Percentiles rank a stretch among this genome's conserved stretches.
phyloP scores from a whole-genome alignment of 2,329 filamentous ascomycete species.

The Alternaria alternata region DNA sequence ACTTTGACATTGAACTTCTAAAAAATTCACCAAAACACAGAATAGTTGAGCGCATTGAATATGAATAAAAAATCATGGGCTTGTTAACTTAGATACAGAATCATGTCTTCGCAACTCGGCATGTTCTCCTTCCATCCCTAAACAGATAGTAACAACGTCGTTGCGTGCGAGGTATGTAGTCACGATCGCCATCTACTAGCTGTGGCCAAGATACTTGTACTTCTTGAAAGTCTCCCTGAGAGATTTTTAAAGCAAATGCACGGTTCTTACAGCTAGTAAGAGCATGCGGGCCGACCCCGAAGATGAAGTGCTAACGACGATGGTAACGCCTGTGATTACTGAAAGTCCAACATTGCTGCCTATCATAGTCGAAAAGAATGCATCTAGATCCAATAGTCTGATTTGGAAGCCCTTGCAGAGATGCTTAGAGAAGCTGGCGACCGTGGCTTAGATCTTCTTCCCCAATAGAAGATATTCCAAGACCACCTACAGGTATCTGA shows the following conservation, averaged over 20 bases:
- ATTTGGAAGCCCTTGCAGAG: conserved; percentile 15
- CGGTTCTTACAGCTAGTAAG: neutral
- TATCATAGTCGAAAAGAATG: conserved; percentile 22
- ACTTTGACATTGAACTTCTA: neutral
- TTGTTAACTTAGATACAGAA: neutral
- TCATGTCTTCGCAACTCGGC: neutral
- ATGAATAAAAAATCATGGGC: no score
- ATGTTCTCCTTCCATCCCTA: neutral
- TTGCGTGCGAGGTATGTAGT: neutral
- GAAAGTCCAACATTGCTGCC: conserved; percentile 25
- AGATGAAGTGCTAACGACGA: conserved; percentile 15
- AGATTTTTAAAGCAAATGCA: neutral
- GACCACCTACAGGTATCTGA: neutral
- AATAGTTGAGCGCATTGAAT: no score
- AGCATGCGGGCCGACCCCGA: conserved; percentile 15
- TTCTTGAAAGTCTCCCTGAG: neutral
- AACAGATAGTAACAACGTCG: neutral
- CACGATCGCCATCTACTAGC: neutral
- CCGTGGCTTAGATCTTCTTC: conserved; percentile 35
- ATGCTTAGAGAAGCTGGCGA: conserved; percentile 24
- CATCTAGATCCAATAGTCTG: conserved; percentile 4
- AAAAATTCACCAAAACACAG: neutral
- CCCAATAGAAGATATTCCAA: conserved; percentile 3
- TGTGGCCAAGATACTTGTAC: neutral
- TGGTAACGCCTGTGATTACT: conserved; percentile 30